Base-by-base conservation (phyloP, 2,329 filamentous ascomycete genomes). In the Rachicladosporium sp. region DNA sequence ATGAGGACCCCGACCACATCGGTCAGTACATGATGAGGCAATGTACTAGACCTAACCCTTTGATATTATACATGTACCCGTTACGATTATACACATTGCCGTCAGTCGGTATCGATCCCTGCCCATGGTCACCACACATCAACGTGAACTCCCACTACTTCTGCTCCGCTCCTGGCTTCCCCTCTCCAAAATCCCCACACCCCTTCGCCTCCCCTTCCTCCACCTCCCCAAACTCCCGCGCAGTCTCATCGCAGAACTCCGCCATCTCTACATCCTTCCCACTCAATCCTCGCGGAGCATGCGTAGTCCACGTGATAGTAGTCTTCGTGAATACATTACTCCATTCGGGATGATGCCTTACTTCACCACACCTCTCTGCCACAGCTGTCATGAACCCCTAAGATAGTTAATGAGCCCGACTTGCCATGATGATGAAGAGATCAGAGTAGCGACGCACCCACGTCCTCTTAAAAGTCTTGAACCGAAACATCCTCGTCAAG, bases 341-440 rank as follows among this genome's bases (percentile, higher is more conserved):
- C 80, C 80, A 85, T 57, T 85, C 80, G 0, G 81, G 80, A 52
- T 86, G 81, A 55, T 86, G 81, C 50, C 76, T 80, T 52, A 72
- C 70, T 30, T 73, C 57, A 53, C 80, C 80, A 61, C 78, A 82
- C 51, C 83, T 72, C 27, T 77, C 62, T 8, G 80, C 76, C 10
- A 85, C 71, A 2, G 69, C 69, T n/a, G 78, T 80, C 80, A 85
- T 84, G 60, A 85, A 86, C 46, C 79, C 77, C 78, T 81, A 45
- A n/a, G 33, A n/a, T 15, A 9, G 10, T 35, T 5, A 19, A 19
- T 19, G 15, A 19, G 15, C 15, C 15, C 15, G 15, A 19, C 15
- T 19, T 19, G 15, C 15, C 30, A n/a, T 32, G 30, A n/a, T 32
- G 30, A n/a, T 32, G 6, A 33, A 19, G 13, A 33, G 27, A 35